Base-by-base conservation (phyloP, 2,329 filamentous ascomycete species). In the Aspergillus pseudoterreus region DNA sequence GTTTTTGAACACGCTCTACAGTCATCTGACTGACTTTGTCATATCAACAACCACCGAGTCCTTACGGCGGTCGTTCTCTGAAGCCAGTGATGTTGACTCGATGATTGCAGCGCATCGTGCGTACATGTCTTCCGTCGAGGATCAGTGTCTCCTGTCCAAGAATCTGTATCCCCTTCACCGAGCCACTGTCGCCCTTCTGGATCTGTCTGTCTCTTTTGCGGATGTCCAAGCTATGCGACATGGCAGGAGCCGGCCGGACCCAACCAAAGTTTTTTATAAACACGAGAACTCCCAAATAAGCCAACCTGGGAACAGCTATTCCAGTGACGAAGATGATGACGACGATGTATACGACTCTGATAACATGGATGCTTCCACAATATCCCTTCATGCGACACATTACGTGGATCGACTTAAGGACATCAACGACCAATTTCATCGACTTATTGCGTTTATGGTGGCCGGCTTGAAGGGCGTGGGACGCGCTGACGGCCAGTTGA, bases 401-500 rank as follows among this genome's bases (percentile, higher is more conserved):
- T 85, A 84, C 60, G 60, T 69, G 8, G 72, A 81, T 21, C 73
- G 78, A 2, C 65, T 94, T 39, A 69, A 64, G 38, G 78, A 78
- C 41, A 80, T 90, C 43, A 80, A 79, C 49, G 70, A 68, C 1
- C 81, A 88, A 46, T 88, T 89, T 60, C 81, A 86, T 50, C 78
- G 79, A 41, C 75, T 87, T 44, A 63, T 91, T 24, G 75, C 80
- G 0, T 95, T 95, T 66, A 78, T 94, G 12, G 80, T 80, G 2
- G 83, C 85, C 45, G 90, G 88, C 0, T 66, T 96, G 56, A 82
- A 86, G 49, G 86, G 87, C 9, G 82, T 94, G 9, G 85, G 89
- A 45, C 81, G 91, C 60, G 87, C 86, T 32, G 86, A 87, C 44
- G 83, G 83, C 24, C 84, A 89, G 71, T 78, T 63, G 64, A 81